Evolutionary conservation across 2,329 filamentous ascomycete species (phyloP), one percentile per base, ranked within the genome.

Genomic region (Colletotrichum sp.): DNA sequence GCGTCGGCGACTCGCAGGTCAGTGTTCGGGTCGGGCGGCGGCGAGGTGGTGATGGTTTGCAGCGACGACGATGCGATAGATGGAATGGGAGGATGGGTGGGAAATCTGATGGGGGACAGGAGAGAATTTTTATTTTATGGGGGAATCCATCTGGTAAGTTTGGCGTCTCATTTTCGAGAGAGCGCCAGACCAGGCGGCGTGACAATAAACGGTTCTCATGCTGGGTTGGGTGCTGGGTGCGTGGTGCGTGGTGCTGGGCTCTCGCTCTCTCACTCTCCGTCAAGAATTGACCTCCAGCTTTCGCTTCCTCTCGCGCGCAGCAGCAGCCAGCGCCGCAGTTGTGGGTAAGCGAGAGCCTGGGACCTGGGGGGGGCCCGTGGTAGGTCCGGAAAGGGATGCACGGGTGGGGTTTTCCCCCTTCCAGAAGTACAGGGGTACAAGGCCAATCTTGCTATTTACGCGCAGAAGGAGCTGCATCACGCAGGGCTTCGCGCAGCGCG

Each of bases 121-220:
- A 69, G 72, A 72, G 76, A 75, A 75, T 77, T 76, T 77, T 78
- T 79, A 80, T 79, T 80, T 80, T 80, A 82, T 84, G 83, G 83
- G 82, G 83, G 83, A 82, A 79, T 82, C 80, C 83, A 82, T 84
- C 80, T 81, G 80, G 77, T 76, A 78, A 73, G 81, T 81, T 83
- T 83, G 82, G 82, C 82, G 82, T 83, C 82, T 84, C 82, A 83
- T 84, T 84, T 83, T 78, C 69, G 74, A 74, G 62, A 69, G 69
- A 78, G 76, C 72, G 77, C 76, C 77, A 70, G 70, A 76, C 73
- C 73, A 77, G 77, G 77, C 76, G 77, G 76, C 77, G 76, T 78
- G 77, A 78, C 77, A 78, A 78, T 78, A 77, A 78, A 77, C 77
- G 73, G 76, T 76, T 75, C 73, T 77, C 76, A 78, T 78, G 77